phyloP scores from a whole-genome alignment of 306 rosid species.

The Echinosophora koreensis region DNA sequence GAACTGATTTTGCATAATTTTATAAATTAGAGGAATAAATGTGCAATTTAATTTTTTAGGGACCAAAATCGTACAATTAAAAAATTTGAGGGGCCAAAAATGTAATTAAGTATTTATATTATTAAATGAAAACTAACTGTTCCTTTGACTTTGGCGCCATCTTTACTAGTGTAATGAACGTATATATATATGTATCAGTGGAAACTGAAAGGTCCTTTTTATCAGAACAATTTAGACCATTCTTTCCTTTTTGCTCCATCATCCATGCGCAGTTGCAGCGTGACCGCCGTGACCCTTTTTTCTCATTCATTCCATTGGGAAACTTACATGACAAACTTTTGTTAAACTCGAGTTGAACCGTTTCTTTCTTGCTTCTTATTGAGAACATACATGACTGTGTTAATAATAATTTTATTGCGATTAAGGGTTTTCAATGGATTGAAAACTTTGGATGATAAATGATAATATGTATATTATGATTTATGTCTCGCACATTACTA shows the following conservation, averaged over 20 bases:
- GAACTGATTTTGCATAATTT: too few relatives aligned
- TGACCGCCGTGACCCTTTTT: neutral
- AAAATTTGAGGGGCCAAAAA: too few relatives aligned
- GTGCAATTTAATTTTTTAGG: too few relatives aligned
- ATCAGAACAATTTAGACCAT: neutral
- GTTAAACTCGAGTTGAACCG: neutral
- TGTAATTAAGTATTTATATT: too few relatives aligned
- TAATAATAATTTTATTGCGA: neutral
- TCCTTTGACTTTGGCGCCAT: neutral
- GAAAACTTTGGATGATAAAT: neutral
- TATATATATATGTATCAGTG: neutral
- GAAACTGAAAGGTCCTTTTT: neutral
- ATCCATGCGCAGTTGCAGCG: neutral
- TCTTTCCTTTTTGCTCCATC: neutral
- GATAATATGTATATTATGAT: neutral
- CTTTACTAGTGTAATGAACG: neutral
- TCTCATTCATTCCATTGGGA: neutral
- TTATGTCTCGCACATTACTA: neutral
- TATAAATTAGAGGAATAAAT: too few relatives aligned
- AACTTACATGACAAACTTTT: neutral
- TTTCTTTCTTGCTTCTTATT: neutral
- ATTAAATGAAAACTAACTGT: neutral
- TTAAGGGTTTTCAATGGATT: neutral
- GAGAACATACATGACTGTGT: slow-evolving; percentile 10
- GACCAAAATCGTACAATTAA: too few relatives aligned